Percentiles rank a stretch among this genome's conserved stretches.
These are phyloP conservation scores for Lactarius akahatsu DNA, from an alignment of 768 basidiomycete genomes.

Conservation along the genomic window DNA sequence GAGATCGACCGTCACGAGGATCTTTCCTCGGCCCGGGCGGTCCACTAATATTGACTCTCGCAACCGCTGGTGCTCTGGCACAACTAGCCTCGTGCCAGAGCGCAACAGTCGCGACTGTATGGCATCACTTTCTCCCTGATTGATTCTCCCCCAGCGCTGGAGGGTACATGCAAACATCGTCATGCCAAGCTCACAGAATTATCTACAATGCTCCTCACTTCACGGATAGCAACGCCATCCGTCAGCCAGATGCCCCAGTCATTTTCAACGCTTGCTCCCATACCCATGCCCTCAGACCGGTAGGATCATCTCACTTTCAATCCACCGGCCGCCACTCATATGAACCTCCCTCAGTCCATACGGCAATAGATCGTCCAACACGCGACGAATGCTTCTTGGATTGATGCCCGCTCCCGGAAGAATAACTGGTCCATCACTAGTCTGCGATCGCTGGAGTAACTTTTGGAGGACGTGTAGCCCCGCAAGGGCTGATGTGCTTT, in stretches of 20 bases:
- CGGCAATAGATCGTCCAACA: constrained; percentile 54
- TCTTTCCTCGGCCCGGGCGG: constrained; percentile 2
- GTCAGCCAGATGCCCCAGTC: constrained; percentile 76
- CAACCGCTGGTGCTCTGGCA: too few relatives aligned
- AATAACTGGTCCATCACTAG: constrained; percentile 36
- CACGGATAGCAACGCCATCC: constrained; percentile 48
- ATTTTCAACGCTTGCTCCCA: constrained; percentile 53
- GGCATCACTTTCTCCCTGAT: too few relatives aligned
- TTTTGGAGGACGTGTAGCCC: constrained; percentile 29
- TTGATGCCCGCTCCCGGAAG: constrained; percentile 81
- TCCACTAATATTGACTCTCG: not conserved
- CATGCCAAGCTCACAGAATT: constrained; percentile 14
- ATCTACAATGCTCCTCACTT: constrained; percentile 52
- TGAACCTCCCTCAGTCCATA: constrained; percentile 68
- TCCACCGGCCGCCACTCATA: constrained; percentile 69
- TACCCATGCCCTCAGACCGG: constrained; percentile 60
- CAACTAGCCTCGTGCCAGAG: too few relatives aligned
- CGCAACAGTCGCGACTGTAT: too few relatives aligned
- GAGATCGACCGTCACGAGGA: not conserved
- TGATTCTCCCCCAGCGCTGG: too few relatives aligned
- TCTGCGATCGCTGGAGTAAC: constrained; percentile 26
- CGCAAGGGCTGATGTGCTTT: constrained; percentile 41
- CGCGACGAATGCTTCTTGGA: constrained; percentile 45
- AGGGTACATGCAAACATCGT: not conserved
- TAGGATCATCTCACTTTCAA: constrained; percentile 50